These are phyloP conservation scores for Zygotorulaspora danielsina DNA, from an alignment of 805 yeast genomes.

Conservation along the genomic window DNA sequence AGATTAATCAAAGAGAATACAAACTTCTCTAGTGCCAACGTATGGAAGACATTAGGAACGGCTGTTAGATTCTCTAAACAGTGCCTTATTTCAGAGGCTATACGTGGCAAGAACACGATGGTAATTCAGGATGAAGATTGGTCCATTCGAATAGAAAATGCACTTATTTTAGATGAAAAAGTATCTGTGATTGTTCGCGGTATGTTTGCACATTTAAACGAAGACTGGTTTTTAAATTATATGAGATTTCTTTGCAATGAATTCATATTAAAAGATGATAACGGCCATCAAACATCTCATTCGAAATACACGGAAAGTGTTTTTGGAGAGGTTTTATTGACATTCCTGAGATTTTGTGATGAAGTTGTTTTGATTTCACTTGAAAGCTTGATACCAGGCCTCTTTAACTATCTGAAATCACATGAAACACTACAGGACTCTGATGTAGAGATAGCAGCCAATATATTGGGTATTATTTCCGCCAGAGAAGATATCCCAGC, in stretches of 20 bases:
- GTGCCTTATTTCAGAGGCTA: slow-evolving; percentile 62
- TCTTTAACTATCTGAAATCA: slow-evolving; percentile 27
- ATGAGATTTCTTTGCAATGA: slow-evolving; percentile 40
- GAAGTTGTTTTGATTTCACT: slow-evolving; percentile 9
- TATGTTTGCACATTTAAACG: slow-evolving; percentile 21
- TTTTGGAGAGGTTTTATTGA: slow-evolving; percentile 37
- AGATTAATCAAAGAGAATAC: slow-evolving; percentile 26
- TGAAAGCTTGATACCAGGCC: slow-evolving; percentile 15
- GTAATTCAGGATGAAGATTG: slow-evolving; percentile 70
- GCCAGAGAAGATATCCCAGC: slow-evolving; percentile 11
- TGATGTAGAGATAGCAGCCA: slow-evolving; percentile 39
- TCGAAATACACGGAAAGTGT: slow-evolving; percentile 26
- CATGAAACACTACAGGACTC: slow-evolving; percentile 19
- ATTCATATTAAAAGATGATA: slow-evolving; percentile 20
- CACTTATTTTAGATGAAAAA: slow-evolving; percentile 54
- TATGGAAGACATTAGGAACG: slow-evolving; percentile 36
- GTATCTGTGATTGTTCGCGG: slow-evolving; percentile 32
- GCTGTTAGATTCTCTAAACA: slow-evolving; percentile 54
- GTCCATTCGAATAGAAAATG: slow-evolving; percentile 63
- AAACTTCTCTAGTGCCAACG: slow-evolving; percentile 25
- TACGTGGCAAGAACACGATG: slow-evolving; percentile 48
- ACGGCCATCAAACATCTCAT: slow-evolving; percentile 15
- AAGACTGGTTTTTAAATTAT: slow-evolving; percentile 26
- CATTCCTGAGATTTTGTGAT: slow-evolving; percentile 24
- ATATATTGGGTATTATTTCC: slow-evolving; percentile 45